Conservation (phyloP, 2,329 filamentous ascomycete genomes). For the Cladosporium phlei region DNA sequence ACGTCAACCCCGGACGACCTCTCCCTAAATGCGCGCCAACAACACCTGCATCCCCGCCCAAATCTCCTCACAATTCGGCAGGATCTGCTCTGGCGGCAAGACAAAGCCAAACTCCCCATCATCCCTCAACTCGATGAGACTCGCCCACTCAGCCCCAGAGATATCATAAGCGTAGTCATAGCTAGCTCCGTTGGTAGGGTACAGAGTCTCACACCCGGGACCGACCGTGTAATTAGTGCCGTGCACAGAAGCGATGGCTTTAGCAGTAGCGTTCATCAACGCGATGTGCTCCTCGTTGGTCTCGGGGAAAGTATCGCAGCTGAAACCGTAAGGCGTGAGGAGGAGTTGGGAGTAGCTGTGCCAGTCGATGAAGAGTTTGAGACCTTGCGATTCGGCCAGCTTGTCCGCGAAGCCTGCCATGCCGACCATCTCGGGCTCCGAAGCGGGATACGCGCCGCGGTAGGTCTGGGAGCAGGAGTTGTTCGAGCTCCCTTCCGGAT, state of each 20-base stretch:
- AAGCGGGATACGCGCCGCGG: conserved; percentile 31
- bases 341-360: conserved; percentile 61
- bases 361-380: conserved; percentile 60
- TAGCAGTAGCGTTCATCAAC: conserved; percentile 46
- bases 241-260: conserved; percentile 53
- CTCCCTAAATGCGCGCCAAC: conserved; percentile 14
- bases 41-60: conserved; percentile 29
- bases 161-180: conserved; percentile 16
- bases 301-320: conserved; percentile 46
- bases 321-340: conserved; percentile 56
- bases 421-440: conserved; percentile 45
- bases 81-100: conserved; percentile 10
- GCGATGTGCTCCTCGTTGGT: conserved; percentile 47
- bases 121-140: conserved; percentile 10
- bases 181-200: conserved; percentile 11
- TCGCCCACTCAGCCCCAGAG: conserved; percentile 12
- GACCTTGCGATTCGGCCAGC: conserved; percentile 7
- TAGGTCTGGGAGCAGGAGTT: conserved; percentile 50
- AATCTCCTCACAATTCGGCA: conserved; percentile 11
- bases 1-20: too few species aligned
- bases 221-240: conserved; percentile 39
- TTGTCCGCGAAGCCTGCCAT: conserved; percentile 13
- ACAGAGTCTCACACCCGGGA: conserved; percentile 39
- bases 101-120: conserved; percentile 8
- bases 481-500: conserved; percentile 43